A percentile compares a stretch with the other conserved stretches of the same genome.
These are phyloP conservation scores for Paramecium sonneborni DNA, from an alignment of 73 alveolate species.

Conservation along the genomic window DNA sequence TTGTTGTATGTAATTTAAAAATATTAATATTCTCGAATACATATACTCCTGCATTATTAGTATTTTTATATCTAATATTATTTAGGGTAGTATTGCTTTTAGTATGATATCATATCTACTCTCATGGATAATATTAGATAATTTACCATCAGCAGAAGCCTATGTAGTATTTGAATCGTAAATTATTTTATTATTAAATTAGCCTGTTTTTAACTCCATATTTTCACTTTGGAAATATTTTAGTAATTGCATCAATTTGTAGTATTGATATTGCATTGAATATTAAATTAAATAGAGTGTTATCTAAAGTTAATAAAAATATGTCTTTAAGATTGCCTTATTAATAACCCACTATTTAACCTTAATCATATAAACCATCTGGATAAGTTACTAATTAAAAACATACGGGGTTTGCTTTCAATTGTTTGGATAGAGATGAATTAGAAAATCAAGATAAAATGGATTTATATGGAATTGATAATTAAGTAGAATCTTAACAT, in stretches of 20 bases:
- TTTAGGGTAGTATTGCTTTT: not conserved
- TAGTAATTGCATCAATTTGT: not conserved
- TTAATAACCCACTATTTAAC: not conserved
- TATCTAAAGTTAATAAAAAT: not conserved
- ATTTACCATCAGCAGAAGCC: constrained; percentile 51
- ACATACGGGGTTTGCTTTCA: constrained; percentile 45
- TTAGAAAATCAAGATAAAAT: constrained; percentile 3
- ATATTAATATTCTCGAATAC: constrained; percentile 80
- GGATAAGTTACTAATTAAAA: not conserved
- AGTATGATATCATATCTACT: constrained; percentile 57
- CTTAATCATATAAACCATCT: not conserved
- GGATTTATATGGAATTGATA: not conserved
- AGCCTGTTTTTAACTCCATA: constrained; percentile 60
- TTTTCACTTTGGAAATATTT: constrained; percentile 65
- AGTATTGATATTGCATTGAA: constrained; percentile 56
- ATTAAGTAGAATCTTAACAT: not conserved
- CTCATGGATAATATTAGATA: constrained; percentile 54
- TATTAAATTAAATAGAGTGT: not conserved
- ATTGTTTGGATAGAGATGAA: constrained; percentile 52
- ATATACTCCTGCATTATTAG: constrained; percentile 66
- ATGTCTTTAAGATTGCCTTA: not conserved
- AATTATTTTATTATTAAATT: not conserved
- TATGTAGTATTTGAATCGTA: constrained; percentile 51
- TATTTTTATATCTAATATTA: not conserved
- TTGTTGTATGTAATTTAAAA: constrained; percentile 86